A percentile compares a stretch with the other conserved stretches of the same genome.
Conservation (phyloP, 2,329 filamentous ascomycete genomes). For the Remersonia thermophila region DNA sequence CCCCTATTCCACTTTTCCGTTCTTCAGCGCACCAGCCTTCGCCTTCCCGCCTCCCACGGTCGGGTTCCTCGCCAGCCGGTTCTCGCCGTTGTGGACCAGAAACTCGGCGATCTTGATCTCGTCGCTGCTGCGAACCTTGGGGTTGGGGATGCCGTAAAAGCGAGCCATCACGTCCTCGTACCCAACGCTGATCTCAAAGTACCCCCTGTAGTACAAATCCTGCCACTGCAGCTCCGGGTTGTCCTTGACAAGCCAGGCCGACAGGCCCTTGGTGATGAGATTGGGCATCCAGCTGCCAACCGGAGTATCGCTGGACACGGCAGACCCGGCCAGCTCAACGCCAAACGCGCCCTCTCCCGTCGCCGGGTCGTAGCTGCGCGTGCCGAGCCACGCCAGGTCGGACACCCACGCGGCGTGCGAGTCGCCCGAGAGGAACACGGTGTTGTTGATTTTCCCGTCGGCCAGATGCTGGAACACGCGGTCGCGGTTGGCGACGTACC, state of each 20-base stretch:
- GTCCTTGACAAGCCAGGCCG: constrained; percentile 30
- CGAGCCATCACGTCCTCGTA: constrained; percentile 46
- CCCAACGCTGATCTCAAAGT: constrained; percentile 51
- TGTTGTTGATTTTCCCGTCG: constrained; percentile 57
- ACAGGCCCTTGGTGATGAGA: constrained; percentile 34
- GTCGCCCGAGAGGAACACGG: constrained; percentile 61
- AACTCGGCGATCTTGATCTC: constrained; percentile 61
- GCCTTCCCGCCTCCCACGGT: constrained; percentile 28
- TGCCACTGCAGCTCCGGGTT: constrained; percentile 62
- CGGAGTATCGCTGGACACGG: constrained; percentile 48
- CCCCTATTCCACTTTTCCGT: constrained; percentile 23
- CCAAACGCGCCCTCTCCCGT: constrained; percentile 46
- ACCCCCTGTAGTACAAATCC: constrained; percentile 61
- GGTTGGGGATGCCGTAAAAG: constrained; percentile 51
- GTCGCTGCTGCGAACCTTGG: constrained; percentile 45
- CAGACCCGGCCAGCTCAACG: constrained; percentile 54
- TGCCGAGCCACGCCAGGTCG: constrained; percentile 47
- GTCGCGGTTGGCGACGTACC: constrained; percentile 59
- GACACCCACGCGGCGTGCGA: constrained; percentile 53
- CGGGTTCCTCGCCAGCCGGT: constrained; percentile 35
- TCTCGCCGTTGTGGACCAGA: constrained; percentile 50
- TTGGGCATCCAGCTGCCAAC: constrained; percentile 48
- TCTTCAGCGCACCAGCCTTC: constrained; percentile 44
- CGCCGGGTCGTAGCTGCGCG: constrained; percentile 36
- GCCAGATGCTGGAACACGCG: constrained; percentile 56